These are phyloP conservation scores for Raffaelea albimanens DNA, from an alignment of 2,329 filamentous ascomycete genomes.

Conservation along the genomic window DNA sequence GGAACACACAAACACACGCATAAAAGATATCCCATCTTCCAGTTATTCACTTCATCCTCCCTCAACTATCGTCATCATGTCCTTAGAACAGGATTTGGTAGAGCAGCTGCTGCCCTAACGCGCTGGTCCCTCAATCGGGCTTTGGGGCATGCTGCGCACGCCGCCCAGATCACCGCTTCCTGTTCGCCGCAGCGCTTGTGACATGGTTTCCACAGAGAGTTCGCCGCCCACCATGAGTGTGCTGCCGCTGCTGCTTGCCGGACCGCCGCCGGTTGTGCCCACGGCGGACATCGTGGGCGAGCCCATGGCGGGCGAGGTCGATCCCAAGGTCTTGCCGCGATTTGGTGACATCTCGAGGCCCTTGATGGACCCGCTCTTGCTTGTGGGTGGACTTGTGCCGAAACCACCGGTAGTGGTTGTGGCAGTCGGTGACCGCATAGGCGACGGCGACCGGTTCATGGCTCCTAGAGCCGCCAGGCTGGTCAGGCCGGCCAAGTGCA, in stretches of 20 bases:
- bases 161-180: conserved; percentile 68
- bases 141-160: conserved; percentile 46
- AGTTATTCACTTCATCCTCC: too few species aligned
- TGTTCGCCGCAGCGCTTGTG: conserved; percentile 76
- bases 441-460: conserved; percentile 65
- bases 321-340: conserved; percentile 29
- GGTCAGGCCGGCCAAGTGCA: conserved; percentile 59
- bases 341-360: conserved; percentile 62
- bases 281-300: conserved; percentile 17
- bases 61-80: too few species aligned
- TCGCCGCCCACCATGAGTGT: conserved; percentile 36
- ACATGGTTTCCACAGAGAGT: conserved; percentile 87
- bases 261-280: not conserved
- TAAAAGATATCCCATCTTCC: too few species aligned
- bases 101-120: too few species aligned
- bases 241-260: conserved; percentile 2
- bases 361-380: conserved; percentile 65
- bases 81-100: too few species aligned
- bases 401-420: conserved; percentile 48
- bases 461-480: conserved; percentile 39
- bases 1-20: not conserved
- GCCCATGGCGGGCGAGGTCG: conserved; percentile 1
- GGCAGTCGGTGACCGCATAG: conserved; percentile 68
- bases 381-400: conserved; percentile 64
- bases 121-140: conserved; percentile 39